A percentile compares a stretch with the other conserved stretches of the same genome.
Evolutionary conservation across 1,284 basidiomycete species (phyloP).

Genomic region (Cystobasidium pallidum): DNA sequence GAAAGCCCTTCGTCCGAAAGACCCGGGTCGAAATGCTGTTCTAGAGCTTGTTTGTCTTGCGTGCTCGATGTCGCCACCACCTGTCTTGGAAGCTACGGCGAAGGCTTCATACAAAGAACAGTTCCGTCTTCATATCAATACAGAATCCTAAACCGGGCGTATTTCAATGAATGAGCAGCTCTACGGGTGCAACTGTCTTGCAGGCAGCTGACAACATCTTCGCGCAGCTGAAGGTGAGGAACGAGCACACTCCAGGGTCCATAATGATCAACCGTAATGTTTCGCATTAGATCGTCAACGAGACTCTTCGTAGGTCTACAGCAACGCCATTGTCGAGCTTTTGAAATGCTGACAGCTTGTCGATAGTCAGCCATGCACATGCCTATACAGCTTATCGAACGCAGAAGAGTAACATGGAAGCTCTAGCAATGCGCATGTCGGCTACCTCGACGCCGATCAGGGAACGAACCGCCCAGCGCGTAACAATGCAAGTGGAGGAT

Average conservation of each 20-base stretch:
- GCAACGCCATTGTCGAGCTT: background rate
- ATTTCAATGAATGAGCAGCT: slow-evolving; percentile 25
- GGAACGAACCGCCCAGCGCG: slow-evolving; percentile 25
- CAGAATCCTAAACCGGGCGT: background rate
- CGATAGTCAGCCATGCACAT: slow-evolving; percentile 41
- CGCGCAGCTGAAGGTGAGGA: slow-evolving; percentile 32
- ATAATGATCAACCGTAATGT: no score
- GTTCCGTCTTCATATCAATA: no score
- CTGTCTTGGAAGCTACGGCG: background rate
- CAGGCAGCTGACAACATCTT: slow-evolving; percentile 44
- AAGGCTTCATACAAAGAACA: no score
- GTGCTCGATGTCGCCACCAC: no score
- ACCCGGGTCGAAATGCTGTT: no score
- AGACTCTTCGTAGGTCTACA: slow-evolving; percentile 17
- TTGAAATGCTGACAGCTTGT: background rate
- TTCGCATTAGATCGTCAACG: slow-evolving; percentile 12
- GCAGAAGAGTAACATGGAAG: slow-evolving; percentile 26
- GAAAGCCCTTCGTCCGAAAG: no score
- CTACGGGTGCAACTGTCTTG: slow-evolving; percentile 29
- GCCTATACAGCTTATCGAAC: slow-evolving; percentile 28
- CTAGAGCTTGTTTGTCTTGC: no score
- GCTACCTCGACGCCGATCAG: slow-evolving; percentile 17
- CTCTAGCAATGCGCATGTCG: slow-evolving; percentile 16
- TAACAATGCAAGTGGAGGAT: slow-evolving; percentile 12
- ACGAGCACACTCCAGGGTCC: background rate